Base-by-base conservation (phyloP, 2,329 filamentous ascomycete species). In the Fusarium liriodendri region DNA sequence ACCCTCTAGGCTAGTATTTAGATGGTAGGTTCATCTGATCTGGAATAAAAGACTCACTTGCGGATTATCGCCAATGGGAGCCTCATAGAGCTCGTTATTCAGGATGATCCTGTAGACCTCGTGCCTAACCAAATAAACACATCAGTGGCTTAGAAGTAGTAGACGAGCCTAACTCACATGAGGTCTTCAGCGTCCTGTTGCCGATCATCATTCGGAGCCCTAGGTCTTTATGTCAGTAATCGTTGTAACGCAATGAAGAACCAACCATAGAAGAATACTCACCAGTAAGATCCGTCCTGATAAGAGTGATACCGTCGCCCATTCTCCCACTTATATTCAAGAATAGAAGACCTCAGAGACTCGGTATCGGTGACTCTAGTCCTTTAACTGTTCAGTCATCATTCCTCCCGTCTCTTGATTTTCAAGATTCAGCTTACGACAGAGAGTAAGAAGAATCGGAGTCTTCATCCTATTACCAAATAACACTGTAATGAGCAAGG, bases 251-350 rank as follows among this genome's bases (percentile, higher is more conserved):
- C 27, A 2, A 13, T 22, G 16, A 63, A 25, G 37, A 40, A 10
- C 14, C 9, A 47, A 16, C 27, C 18, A 38, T 0, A 9, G 6
- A 14, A 6, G 13, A 22, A 22, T 14, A 1, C 63, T 66, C 40
- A 69, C 67, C 67, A 69, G 64, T 84, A 84, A 58, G 81, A 75
- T 32, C 86, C 87, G 45, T 85, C 82, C 47, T 83, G 82, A 76
- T 83, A 86, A 59, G 81, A 82, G 72, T 87, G 85, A 68, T 88
- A 88, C 5, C 85, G 80, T 3, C 86, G 82, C 6, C 86, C 86
- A 64, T 87, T 83, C 64, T 87, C 83, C 68, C 84, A 85, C 42
- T 81, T 77, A 71, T 69, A 66, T 13, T n/a, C 55, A 13, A 69
- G 25, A 27, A 69, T 69, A 10, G 67, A 69, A 18, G 33, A 62